Evolutionary conservation across 495 filamentous ascomycete genomes (phyloP).

Genomic region (Neurospora pannonica): DNA sequence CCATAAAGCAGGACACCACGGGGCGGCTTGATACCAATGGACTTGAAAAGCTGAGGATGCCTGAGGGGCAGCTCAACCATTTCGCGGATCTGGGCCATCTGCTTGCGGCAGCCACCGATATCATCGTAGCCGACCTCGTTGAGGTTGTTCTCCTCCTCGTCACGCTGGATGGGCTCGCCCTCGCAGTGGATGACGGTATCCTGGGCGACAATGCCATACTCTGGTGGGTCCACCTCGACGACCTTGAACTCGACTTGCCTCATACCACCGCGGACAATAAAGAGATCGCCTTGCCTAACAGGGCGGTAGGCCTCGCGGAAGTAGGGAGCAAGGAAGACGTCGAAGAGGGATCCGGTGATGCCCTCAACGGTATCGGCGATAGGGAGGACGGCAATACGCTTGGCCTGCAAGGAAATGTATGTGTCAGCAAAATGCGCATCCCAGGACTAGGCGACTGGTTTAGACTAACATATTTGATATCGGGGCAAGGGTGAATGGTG

Average conservation of each 20-base stretch:
- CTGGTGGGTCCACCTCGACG: slow-evolving; percentile 94
- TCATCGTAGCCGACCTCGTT: slow-evolving; percentile 99
- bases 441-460: neutral
- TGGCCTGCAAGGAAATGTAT: slow-evolving; percentile 51
- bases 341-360: slow-evolving; percentile 92
- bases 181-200: slow-evolving; percentile 99
- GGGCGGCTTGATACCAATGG: slow-evolving; percentile 98
- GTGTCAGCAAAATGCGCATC: slow-evolving; percentile 1
- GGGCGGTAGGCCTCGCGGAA: slow-evolving; percentile 98
- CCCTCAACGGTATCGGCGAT: slow-evolving; percentile 98
- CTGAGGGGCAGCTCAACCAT: slow-evolving; percentile 93
- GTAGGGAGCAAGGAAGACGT: slow-evolving; percentile 98
- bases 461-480: slow-evolving; percentile 94
- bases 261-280: slow-evolving; percentile 96
- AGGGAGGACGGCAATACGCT: slow-evolving; percentile 96
- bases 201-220: slow-evolving; percentile 96
- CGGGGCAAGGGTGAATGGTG: slow-evolving; percentile 97
- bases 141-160: slow-evolving; percentile 97
- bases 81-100: slow-evolving; percentile 99
- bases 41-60: slow-evolving; percentile 98
- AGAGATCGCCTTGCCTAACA: slow-evolving; percentile 90
- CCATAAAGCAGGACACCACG: slow-evolving; percentile 97
- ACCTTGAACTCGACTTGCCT: slow-evolving; percentile 99
- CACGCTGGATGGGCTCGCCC: slow-evolving; percentile 95
- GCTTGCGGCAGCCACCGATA: slow-evolving; percentile 98